Base-by-base conservation (phyloP, 2,329 filamentous ascomycete species). In the Colletotrichum filicis region DNA sequence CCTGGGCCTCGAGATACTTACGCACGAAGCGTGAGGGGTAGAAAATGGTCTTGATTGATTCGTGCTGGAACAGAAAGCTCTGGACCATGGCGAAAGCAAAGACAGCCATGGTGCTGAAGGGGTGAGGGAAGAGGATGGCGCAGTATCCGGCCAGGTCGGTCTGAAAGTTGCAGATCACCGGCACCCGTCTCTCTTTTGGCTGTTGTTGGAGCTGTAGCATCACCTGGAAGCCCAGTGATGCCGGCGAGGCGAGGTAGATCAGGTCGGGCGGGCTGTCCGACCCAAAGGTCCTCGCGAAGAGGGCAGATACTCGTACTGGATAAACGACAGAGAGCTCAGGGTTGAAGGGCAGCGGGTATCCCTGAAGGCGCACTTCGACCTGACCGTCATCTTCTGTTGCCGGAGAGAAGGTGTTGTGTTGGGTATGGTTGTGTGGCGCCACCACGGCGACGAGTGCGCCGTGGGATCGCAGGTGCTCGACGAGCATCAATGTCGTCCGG, bases 101-200 rank as follows among this genome's bases (percentile, higher is more conserved):
- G 59, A 91, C 90, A 5, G 90, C 91, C 69, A 92, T 86, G 12
- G 82, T 82, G 76, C 90, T 90, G 22, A 94, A 83, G 0, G 90
- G 91, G 1, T 85, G 82, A 0, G 92, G 91, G 73, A 94, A 92
- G n/a, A 94, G 83, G 63, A 94, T 92, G 61, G 89, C 87, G 77
- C 90, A 92, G 79, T 94, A 94, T 1, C 91, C 91, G 0, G 91
- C 89, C 11, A 94, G 83, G 78, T 94, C 92, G 1, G 92, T 94
- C 80, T 94, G 92, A 75, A 93, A 94, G 79, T 93, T 94, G 79
- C 92, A 88, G 56, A 93, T 85, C 1, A 92, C 84, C 2, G 89
- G 89, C 1, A 91, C 87, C 55, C 90, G 90, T 9, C 85, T 84
- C 37, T 87, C 83, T 26, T 79, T 80, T 16, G 85, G 83, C 66